phyloP scores from a whole-genome alignment of 345 rosid genomes.

The Hibiscus syriacus region DNA sequence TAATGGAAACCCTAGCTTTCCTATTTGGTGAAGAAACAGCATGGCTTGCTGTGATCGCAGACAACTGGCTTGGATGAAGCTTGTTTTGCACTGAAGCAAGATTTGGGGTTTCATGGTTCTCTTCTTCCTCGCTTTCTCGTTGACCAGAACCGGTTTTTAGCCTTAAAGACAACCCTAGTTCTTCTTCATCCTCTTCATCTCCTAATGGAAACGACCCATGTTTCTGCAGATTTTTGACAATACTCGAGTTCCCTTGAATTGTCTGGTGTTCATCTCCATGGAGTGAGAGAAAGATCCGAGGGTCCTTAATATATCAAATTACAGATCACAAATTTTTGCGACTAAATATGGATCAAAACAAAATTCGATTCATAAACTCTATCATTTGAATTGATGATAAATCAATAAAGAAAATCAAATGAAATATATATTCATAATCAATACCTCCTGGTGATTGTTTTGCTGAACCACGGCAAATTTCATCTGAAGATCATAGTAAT shows the following conservation, averaged over 20 bases:
- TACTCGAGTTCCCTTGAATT: neutral
- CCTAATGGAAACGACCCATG: neutral
- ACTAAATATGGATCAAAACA: too few relatives aligned
- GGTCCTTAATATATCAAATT: conserved; percentile 18
- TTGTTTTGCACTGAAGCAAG: conserved; percentile 9
- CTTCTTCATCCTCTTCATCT: conserved; percentile 7
- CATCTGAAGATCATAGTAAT: conserved; percentile 46
- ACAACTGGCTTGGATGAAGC: conserved; percentile 23
- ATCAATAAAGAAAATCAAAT: neutral
- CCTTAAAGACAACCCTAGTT: conserved; percentile 45
- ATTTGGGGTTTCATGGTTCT: neutral
- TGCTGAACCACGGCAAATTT: conserved; percentile 37
- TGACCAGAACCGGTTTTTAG: conserved; percentile 12
- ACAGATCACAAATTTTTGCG: neutral
- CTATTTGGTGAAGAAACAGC: conserved; percentile 31
- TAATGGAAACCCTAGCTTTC: conserved; percentile 84
- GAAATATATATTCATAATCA: too few relatives aligned
- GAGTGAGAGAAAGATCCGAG: conserved; percentile 26
- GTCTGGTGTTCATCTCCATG: neutral
- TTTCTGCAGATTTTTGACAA: neutral
- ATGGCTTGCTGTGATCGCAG: conserved; percentile 22
- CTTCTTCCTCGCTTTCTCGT: conserved; percentile 6
- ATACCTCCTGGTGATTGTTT: conserved; percentile 9
- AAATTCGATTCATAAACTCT: too few relatives aligned
- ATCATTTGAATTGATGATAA: neutral